These are phyloP conservation scores for Acephala macrosclerotiorum DNA, from an alignment of 2,329 filamentous ascomycete genomes.

Conservation along the genomic window DNA sequence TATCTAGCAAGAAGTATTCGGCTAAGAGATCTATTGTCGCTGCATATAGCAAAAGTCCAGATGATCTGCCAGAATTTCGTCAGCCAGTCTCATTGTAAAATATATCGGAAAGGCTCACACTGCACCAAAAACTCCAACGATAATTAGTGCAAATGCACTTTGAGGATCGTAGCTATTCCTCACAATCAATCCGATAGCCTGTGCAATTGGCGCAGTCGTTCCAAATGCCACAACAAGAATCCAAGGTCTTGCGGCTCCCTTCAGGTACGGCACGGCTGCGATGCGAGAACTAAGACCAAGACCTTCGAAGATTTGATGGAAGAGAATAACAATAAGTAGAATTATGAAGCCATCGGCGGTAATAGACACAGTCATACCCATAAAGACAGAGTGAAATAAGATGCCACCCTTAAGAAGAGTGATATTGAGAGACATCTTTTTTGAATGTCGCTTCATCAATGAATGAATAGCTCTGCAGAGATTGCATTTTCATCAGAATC, in stretches of 20 bases:
- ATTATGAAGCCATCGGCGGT: conserved; percentile 70
- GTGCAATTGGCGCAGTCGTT: conserved; percentile 75
- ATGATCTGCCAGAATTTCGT: conserved; percentile 52
- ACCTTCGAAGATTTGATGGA: conserved; percentile 67
- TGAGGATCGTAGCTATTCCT: conserved; percentile 80
- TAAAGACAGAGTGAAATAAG: conserved; percentile 80
- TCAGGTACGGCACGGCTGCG: conserved; percentile 47
- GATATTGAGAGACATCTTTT: conserved; percentile 75
- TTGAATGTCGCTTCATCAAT: conserved; percentile 55
- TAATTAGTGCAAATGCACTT: conserved; percentile 75
- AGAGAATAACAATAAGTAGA: conserved; percentile 72
- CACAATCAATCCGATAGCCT: conserved; percentile 78
- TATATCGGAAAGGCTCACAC: conserved; percentile 51
- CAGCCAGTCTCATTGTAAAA: background rate
- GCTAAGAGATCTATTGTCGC: conserved; percentile 81
- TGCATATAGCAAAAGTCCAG: conserved; percentile 79
- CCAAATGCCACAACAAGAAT: conserved; percentile 30
- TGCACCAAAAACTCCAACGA: conserved; percentile 88
- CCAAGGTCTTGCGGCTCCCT: conserved; percentile 28
- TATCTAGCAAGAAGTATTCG: conserved; percentile 80
- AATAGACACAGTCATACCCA: conserved; percentile 76
- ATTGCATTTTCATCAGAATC: conserved; percentile 12
- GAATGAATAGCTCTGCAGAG: conserved; percentile 29
- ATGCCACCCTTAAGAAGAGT: conserved; percentile 80
- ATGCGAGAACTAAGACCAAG: conserved; percentile 76